Conservation (phyloP, 2,329 filamentous ascomycete genomes). For the Exophiala mesophila region DNA sequence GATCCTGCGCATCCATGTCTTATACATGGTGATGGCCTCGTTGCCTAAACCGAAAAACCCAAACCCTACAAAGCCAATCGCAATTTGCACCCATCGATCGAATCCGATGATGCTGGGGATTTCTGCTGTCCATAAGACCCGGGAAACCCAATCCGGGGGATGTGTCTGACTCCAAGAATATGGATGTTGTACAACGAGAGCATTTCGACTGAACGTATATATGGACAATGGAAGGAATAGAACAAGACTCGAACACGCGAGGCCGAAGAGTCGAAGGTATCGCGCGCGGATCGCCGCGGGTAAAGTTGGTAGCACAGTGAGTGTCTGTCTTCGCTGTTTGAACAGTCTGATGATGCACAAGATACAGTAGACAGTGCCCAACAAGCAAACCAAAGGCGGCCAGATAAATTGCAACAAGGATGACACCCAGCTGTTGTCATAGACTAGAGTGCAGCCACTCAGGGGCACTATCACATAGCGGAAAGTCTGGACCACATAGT, state of each 20-base stretch:
- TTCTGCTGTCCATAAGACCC: conserved; percentile 44
- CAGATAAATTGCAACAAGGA: conserved; percentile 53
- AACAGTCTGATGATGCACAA: conserved; percentile 58
- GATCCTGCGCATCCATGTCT: conserved; percentile 41
- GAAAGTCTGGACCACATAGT: conserved; percentile 55
- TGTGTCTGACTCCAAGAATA: conserved; percentile 55
- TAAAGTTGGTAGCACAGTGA: conserved; percentile 56
- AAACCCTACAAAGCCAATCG: conserved; percentile 53
- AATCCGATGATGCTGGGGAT: conserved; percentile 43
- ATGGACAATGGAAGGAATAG: conserved; percentile 50
- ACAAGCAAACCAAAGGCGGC: conserved; percentile 50
- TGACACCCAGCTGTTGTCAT: conserved; percentile 55
- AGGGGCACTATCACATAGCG: conserved; percentile 50
- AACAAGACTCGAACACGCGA: conserved; percentile 52
- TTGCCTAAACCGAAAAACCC: conserved; percentile 60
- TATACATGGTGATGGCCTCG: conserved; percentile 56
- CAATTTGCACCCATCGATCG: conserved; percentile 56
- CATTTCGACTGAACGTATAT: conserved; percentile 47
- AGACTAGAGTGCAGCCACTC: conserved; percentile 45
- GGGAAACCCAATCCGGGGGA: conserved; percentile 43
- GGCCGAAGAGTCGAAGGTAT: conserved; percentile 27
- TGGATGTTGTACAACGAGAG: conserved; percentile 34
- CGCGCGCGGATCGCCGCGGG: conserved; percentile 42
- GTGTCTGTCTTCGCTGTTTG: conserved; percentile 56
- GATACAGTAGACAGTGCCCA: conserved; percentile 56